Evolutionary conservation across 1,284 basidiomycete species (phyloP), one percentile per base, ranked within the genome.

Genomic region (Irpex rosettiformis): DNA sequence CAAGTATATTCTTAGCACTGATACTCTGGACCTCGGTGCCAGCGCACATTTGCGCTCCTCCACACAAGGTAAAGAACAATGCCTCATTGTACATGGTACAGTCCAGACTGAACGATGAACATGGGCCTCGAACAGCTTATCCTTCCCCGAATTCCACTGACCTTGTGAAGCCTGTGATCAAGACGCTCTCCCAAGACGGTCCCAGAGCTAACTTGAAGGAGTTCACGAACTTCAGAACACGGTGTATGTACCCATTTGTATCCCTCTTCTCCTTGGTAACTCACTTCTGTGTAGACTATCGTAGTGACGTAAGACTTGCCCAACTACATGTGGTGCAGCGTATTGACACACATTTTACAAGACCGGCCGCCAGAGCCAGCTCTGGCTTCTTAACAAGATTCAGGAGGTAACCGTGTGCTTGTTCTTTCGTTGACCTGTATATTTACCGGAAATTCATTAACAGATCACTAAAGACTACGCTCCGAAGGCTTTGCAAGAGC

Each of bases 321-420:
- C 52, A 45, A 52, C 25, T 58, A 58, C 28, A 59, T 37, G 55
- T 27, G 52, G 52, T 42, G 55, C 64, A 56, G 57, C 54, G 47
- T 4, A 2, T 28, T 40, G 52, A 58, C 61, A 66, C 57, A 64
- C n/a, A 56, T 59, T 58, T 53, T 62, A 27, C 18, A 66, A 93
- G 82, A 91, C 88, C 7, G 97, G 96, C 22, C 82, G 68, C 65
- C 71, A 89, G 70, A 90, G 90, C 65, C 94, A 97, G 70, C 73
- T 82, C 61, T 99, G 94, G 94, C 80, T 98, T 54, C 74, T 91
- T 62, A 77, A 78, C 51, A 89, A 80, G 68, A 85, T 97, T 64
- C 69, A 77, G 27, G 78, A 92, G 80, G 89, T 90, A 67, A 43
- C 53, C 42, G 54, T 58, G 59, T 22, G 58, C 59, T 59, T 56